These are phyloP conservation scores for Erucastrum elatum DNA, from an alignment of 345 rosid species.

Conservation along the genomic window DNA sequence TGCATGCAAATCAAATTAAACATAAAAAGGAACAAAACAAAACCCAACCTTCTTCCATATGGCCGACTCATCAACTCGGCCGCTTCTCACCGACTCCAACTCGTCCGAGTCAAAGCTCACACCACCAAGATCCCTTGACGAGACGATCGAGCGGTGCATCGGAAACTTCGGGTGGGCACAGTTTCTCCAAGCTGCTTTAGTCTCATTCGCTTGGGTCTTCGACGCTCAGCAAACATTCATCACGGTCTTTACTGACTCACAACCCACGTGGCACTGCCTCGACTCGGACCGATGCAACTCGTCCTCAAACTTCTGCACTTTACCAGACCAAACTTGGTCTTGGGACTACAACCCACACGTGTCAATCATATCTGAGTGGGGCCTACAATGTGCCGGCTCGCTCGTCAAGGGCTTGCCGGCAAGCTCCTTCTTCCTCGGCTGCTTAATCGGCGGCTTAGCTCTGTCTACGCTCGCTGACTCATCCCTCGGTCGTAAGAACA, in stretches of 20 bases:
- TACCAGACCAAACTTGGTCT: slow-evolving; percentile 45
- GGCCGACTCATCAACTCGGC: slow-evolving; percentile 23
- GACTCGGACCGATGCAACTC: slow-evolving; percentile 32
- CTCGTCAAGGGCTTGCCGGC: slow-evolving; percentile 55
- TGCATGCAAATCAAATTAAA: not conserved
- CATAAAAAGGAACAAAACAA: not conserved
- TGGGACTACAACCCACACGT: slow-evolving; percentile 46
- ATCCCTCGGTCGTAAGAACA: slow-evolving; percentile 59
- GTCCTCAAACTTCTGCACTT: slow-evolving; percentile 38
- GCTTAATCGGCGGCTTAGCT: slow-evolving; percentile 50
- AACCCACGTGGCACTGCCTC: slow-evolving; percentile 59
- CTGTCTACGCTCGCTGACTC: slow-evolving; percentile 60
- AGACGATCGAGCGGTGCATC: slow-evolving; percentile 48
- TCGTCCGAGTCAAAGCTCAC: slow-evolving; percentile 23
- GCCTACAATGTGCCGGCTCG: slow-evolving; percentile 50
- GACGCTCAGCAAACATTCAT: slow-evolving; percentile 72
- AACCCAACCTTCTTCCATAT: slow-evolving; percentile 1
- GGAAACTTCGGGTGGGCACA: slow-evolving; percentile 50
- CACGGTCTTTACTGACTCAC: slow-evolving; percentile 57
- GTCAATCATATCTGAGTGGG: slow-evolving; percentile 58
- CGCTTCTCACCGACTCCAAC: slow-evolving; percentile 40
- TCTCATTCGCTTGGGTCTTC: slow-evolving; percentile 55
- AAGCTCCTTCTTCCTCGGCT: slow-evolving; percentile 60
- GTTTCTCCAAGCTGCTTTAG: slow-evolving; percentile 52
- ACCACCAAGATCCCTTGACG: slow-evolving; percentile 41